phyloP scores from a whole-genome alignment of 208 protist genomes.

The Balamuthia mandrillaris region DNA sequence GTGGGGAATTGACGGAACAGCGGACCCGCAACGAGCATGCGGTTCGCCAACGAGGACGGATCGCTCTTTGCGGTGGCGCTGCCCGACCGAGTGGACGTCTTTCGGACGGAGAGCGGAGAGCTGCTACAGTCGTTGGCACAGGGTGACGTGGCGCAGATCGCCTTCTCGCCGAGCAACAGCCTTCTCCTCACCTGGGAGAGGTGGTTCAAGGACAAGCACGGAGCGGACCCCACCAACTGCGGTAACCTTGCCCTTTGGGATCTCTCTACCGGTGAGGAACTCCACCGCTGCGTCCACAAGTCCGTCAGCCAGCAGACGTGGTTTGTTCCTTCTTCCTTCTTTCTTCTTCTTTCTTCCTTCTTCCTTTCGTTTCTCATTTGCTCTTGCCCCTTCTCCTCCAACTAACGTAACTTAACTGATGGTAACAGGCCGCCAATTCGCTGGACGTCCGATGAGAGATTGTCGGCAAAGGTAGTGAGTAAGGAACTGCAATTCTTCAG shows the following conservation, averaged over 20 bases:
- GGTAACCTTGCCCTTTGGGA: conserved; percentile 11
- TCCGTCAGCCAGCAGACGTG: background rate
- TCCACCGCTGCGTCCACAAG: background rate
- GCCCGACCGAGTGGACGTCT: background rate
- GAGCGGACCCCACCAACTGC: background rate
- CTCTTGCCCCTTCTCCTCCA: background rate
- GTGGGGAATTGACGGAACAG: too few species aligned
- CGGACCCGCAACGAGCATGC: too few species aligned
- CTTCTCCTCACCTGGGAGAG: background rate
- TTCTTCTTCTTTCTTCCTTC: background rate
- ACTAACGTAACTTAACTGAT: background rate
- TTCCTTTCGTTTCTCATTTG: background rate
- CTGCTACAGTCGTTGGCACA: background rate
- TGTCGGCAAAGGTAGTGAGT: conserved; percentile 36
- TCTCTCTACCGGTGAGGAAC: background rate
- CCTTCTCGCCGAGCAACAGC: background rate
- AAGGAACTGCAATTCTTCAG: conserved; percentile 58
- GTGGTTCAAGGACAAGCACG: background rate
- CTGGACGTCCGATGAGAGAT: conserved; percentile 55
- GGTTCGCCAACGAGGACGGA: background rate
- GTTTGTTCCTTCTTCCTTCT: background rate
- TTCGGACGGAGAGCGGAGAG: background rate
- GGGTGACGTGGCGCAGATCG: background rate
- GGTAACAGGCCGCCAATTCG: conserved; percentile 41
- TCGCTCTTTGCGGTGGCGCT: background rate